Percentiles rank a stretch among this genome's conserved stretches.
phyloP scores from a whole-genome alignment of 1,284 basidiomycete genomes.

The Ustilago esculenta region DNA sequence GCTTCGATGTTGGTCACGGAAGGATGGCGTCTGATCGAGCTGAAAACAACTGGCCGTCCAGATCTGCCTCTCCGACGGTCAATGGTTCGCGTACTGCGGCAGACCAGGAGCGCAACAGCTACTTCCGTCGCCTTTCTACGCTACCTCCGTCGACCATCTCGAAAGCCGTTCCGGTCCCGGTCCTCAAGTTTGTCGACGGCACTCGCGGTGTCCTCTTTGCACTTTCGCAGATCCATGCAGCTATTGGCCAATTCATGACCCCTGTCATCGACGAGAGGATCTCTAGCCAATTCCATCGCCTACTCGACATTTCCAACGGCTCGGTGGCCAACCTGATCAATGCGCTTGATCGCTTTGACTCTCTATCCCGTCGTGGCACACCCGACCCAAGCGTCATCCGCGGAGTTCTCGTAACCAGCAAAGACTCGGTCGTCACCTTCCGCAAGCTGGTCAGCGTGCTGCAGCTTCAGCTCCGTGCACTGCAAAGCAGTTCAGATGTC shows the following conservation, averaged over 20 bases:
- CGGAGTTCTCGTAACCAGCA: slow-evolving; percentile 82
- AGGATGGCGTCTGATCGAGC: slow-evolving; percentile 30
- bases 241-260: slow-evolving; percentile 86
- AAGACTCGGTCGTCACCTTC: slow-evolving; percentile 85
- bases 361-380: slow-evolving; percentile 77
- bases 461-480: slow-evolving; percentile 77
- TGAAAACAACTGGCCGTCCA: slow-evolving; percentile 30
- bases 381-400: slow-evolving; percentile 78
- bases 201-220: slow-evolving; percentile 92
- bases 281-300: slow-evolving; percentile 49
- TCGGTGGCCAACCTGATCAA: slow-evolving; percentile 87
- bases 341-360: slow-evolving; percentile 91
- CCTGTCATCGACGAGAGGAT: slow-evolving; percentile 88
- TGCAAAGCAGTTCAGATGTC: slow-evolving; percentile 79
- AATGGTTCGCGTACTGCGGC: slow-evolving; percentile 73
- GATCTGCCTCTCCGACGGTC: slow-evolving; percentile 55
- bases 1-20: slow-evolving; percentile 34
- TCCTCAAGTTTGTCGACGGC: slow-evolving; percentile 83
- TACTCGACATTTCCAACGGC: slow-evolving; percentile 73
- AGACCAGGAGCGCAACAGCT: slow-evolving; percentile 77
- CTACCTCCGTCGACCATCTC: slow-evolving; percentile 77
- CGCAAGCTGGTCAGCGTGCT: slow-evolving; percentile 86
- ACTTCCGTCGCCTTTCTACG: slow-evolving; percentile 85
- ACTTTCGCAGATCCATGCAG: slow-evolving; percentile 88
- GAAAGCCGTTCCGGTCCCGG: slow-evolving; percentile 77